Base-by-base conservation (phyloP, 352 stramenopile species). In the Thalassiosira mediterranea region DNA sequence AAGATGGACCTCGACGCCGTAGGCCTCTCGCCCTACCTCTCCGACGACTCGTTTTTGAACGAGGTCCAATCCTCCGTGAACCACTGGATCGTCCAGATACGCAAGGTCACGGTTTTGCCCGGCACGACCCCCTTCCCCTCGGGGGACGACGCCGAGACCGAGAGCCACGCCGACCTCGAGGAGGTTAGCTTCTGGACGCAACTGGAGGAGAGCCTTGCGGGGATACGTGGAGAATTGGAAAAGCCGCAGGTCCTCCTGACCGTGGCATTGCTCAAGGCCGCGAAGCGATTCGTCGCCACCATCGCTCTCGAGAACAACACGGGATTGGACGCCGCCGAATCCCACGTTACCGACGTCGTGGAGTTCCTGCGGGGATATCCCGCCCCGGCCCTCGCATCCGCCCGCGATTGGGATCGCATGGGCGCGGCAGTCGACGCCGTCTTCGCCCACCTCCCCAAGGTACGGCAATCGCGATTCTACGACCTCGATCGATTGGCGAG, bases 281-380 rank as follows among this genome's bases (percentile, higher is more conserved):
- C 81, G 15, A 90, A 90, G 49, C 79, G 82, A 42, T 91, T 94
- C 54, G 79, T 94, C 0, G 84, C 86, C 8, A 92, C 86, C 0
- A 80, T 90, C 15, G 86, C 86, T 1, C 59, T 94, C 13, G 79
- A 93, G 66, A 91, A 91, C 21, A 91, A 91, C 57, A 92, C 84
- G 17, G 85, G 87, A 15, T 62, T 94, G 25, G 81, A 91, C 48
- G 69, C 69, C 13, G 84, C 88, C 0, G 65, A 87, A 11, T 19
- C 42, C 32, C 74, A 86, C 34, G 66, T 75, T 0, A 37, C 65
- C 1, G 86, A 92, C 58, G 76, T 94, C 1, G 74, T 78, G 8
- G 63, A 83, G 34, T 94, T 91, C 65, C 60, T 94, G 8, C 76
- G 81, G 28, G 15, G 34, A 4, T 92, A 90, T 69, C 88, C 86